These are phyloP conservation scores for Penicillium crystallinum DNA, from an alignment of 495 filamentous ascomycete genomes.

Conservation along the genomic window DNA sequence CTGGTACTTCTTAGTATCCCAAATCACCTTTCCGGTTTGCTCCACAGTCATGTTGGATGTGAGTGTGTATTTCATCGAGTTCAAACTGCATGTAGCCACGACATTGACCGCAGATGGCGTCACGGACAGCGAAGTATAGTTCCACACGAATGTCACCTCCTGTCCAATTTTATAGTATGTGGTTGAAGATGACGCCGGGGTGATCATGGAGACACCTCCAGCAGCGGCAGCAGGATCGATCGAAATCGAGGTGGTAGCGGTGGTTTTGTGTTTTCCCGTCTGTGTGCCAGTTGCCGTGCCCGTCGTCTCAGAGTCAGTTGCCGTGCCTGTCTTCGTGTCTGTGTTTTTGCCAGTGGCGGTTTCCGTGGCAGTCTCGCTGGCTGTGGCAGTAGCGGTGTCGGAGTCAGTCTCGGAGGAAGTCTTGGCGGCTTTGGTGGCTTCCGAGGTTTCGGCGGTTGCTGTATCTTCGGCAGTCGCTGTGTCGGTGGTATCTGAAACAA, in stretches of 20 bases:
- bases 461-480: slow-evolving; percentile 14
- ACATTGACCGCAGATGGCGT: slow-evolving; percentile 78
- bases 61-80: slow-evolving; percentile 62
- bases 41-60: slow-evolving; percentile 57
- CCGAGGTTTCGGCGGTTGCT: slow-evolving; percentile 15
- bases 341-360: slow-evolving; percentile 12
- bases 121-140: slow-evolving; percentile 82
- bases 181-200: slow-evolving; percentile 55
- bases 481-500: slow-evolving; percentile 17
- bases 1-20: slow-evolving; percentile 77
- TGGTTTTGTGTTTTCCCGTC: slow-evolving; percentile 18
- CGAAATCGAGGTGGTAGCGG: slow-evolving; percentile 38
- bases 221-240: slow-evolving; percentile 56
- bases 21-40: slow-evolving; percentile 55
- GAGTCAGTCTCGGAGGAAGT: slow-evolving; percentile 14
- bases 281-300: slow-evolving; percentile 27
- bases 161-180: slow-evolving; percentile 89
- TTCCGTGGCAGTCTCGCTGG: slow-evolving; percentile 7
- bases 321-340: neutral
- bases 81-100: slow-evolving; percentile 68
- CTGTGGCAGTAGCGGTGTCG: slow-evolving; percentile 18
- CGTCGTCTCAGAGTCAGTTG: slow-evolving; percentile 12
- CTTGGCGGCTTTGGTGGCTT: slow-evolving; percentile 11
- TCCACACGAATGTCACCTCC: slow-evolving; percentile 82
- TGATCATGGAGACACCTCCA: slow-evolving; percentile 79